These are phyloP conservation scores for Hypoxylon trugodes DNA, from an alignment of 495 filamentous ascomycete species.

Conservation along the genomic window DNA sequence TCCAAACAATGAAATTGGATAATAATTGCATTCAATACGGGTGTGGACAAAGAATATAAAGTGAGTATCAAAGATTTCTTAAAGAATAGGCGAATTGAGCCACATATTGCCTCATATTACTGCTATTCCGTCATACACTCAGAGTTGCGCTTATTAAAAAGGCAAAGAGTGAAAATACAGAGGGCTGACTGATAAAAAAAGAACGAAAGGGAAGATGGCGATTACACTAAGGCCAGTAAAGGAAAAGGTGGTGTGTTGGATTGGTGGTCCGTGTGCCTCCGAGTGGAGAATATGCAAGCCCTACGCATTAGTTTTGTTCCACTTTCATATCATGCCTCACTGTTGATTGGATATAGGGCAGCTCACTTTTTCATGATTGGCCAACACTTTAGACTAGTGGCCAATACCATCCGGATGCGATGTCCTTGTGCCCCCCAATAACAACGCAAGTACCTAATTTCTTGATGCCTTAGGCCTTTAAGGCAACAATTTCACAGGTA, in stretches of 20 bases:
- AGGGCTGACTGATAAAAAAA: not conserved
- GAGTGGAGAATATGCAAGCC: no score
- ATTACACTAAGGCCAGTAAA: no score
- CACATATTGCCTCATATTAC: not conserved
- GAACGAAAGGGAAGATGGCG: not conserved
- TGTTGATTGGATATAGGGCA: slow-evolving; percentile 19
- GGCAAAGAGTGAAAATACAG: no score
- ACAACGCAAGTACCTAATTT: slow-evolving; percentile 5
- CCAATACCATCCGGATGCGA: slow-evolving; percentile 27
- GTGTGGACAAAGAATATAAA: no score
- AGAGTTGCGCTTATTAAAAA: slow-evolving; percentile 9
- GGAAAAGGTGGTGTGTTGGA: slow-evolving; percentile 14
- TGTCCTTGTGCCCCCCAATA: slow-evolving; percentile 29
- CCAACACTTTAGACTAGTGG: not conserved
- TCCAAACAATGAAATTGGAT: no score
- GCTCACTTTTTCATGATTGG: slow-evolving; percentile 24
- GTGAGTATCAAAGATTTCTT: no score
- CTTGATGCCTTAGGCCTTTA: slow-evolving; percentile 30
- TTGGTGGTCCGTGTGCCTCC: slow-evolving; percentile 30
- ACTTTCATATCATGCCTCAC: slow-evolving; percentile 5
- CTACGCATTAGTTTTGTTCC: no score
- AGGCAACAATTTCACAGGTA: slow-evolving; percentile 9
- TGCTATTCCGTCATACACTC: no score
- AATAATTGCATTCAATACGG: no score
- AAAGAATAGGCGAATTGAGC: no score